Conservation (phyloP, 2,329 filamentous ascomycete species). For the Trichoderma sp. region DNA sequence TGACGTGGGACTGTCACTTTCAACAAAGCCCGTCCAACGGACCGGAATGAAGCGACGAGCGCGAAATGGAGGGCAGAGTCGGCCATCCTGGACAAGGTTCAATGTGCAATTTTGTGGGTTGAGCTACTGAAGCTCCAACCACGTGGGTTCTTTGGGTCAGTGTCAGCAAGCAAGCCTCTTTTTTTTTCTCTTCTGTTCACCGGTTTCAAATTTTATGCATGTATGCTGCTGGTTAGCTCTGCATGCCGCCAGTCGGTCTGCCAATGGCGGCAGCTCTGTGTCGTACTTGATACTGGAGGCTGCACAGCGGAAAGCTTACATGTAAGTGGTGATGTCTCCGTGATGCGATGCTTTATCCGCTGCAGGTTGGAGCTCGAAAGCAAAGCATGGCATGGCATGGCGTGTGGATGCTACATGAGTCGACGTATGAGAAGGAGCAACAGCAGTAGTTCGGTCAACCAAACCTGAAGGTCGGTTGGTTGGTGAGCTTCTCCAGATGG, state of each 20-base stretch:
- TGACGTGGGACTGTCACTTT: not conserved
- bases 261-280: not conserved
- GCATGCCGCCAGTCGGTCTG: not conserved
- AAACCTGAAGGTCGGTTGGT: not conserved
- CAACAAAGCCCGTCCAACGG: not conserved
- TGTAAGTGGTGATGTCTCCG: not conserved
- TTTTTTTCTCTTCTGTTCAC: not conserved
- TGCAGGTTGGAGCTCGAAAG: not conserved
- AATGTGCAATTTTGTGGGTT: slow-evolving; percentile 9
- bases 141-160: slow-evolving; percentile 16
- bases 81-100: slow-evolving; percentile 3
- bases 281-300: slow-evolving; percentile 1
- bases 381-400: not conserved
- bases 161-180: slow-evolving; percentile 14
- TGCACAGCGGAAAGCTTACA: not conserved
- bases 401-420: not conserved
- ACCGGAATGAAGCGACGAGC: not conserved
- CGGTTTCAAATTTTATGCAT: slow-evolving; percentile 16
- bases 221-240: not conserved
- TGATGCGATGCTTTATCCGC: not conserved
- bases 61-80: slow-evolving; percentile 13
- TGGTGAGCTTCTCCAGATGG: not conserved
- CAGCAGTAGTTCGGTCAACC: not conserved
- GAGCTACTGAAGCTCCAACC: slow-evolving; percentile 3
- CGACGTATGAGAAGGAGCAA: not conserved